Evolutionary conservation across 805 yeast species (phyloP), one percentile per base, ranked within the genome.

Genomic region (Pichia phayaonensis): DNA sequence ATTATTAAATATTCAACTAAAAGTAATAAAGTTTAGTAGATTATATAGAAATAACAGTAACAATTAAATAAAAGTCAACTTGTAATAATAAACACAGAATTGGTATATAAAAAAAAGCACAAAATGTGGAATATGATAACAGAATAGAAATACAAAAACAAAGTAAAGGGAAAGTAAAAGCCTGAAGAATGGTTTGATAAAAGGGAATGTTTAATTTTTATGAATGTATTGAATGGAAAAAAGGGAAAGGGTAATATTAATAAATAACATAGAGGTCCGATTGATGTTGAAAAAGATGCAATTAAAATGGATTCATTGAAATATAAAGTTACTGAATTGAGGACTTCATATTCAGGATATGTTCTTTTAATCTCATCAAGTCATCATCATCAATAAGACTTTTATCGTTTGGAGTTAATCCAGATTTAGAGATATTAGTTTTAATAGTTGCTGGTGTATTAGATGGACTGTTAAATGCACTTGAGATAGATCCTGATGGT

Each of bases 331-430:
- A 57, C 40, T 44, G 54, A 24, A 55, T 54, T 7, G 62, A 45
- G 27, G 64, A 52, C 49, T 61, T 65, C 56, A 66, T 48, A 45
- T 57, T 64, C 47, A 64, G 40, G 23, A 65, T 67, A 36, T 58
- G 60, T 48, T 61, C 66, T 43, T 61, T 62, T 48, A 66, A 51
- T 41, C 60, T 59, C 38, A 48, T 56, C 40, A 66, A 54, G 51
- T 66, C 69, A 40, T 61, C 65, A 51, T 61, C 64, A 49, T 66
- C 59, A 47, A 53, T 45, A 4, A 51, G 18, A 11, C 31, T 10
- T 31, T 45, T 46, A 2, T 48, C 50, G n/a, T 47, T 49, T n/a
- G 27, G 34, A 16, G 26, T 29, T 13, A 39, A 41, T 1, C n/a
- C 39, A 27, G 26, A 40, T 20, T n/a, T 42, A 29, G 24, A 44